These are phyloP conservation scores for Leucosporidium scottii DNA, from an alignment of 768 basidiomycete species.

Conservation along the genomic window DNA sequence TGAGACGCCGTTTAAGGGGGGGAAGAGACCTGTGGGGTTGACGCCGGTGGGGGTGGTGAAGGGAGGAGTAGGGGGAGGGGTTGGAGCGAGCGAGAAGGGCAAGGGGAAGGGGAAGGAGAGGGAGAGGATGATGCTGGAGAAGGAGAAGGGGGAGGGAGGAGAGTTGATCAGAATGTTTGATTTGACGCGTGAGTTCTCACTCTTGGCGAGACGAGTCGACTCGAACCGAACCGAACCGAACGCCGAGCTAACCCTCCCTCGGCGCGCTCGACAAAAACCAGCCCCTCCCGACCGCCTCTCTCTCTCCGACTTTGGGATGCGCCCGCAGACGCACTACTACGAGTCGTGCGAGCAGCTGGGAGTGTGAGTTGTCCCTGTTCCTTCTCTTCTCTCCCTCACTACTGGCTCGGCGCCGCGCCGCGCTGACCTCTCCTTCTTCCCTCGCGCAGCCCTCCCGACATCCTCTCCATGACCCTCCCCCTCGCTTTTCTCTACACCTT, in stretches of 20 bases:
- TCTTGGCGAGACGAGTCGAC: no score
- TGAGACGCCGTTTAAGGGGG: conserved; percentile 35
- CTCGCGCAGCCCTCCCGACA: conserved; percentile 26
- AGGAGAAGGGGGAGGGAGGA: not conserved
- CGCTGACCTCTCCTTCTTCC: not conserved
- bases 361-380: conserved; percentile 10
- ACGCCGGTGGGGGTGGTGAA: conserved; percentile 24
- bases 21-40: conserved; percentile 24
- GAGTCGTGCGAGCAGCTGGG: conserved; percentile 10
- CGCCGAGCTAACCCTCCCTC: not conserved
- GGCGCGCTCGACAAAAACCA: no score
- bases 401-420: not conserved
- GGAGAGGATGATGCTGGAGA: not conserved
- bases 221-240: no score
- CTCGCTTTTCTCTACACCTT: no score
- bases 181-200: conserved; percentile 20
- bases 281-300: not conserved
- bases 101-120: not conserved
- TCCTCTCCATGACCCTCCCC: conserved; percentile 29
- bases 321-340: conserved; percentile 26
- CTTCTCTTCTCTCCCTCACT: no score
- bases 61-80: not conserved
- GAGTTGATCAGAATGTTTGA: conserved; percentile 29
- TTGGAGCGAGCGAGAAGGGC: not conserved
- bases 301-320: conserved; percentile 22